phyloP scores from a whole-genome alignment of 768 basidiomycete genomes.

The Suillus subaureus region DNA sequence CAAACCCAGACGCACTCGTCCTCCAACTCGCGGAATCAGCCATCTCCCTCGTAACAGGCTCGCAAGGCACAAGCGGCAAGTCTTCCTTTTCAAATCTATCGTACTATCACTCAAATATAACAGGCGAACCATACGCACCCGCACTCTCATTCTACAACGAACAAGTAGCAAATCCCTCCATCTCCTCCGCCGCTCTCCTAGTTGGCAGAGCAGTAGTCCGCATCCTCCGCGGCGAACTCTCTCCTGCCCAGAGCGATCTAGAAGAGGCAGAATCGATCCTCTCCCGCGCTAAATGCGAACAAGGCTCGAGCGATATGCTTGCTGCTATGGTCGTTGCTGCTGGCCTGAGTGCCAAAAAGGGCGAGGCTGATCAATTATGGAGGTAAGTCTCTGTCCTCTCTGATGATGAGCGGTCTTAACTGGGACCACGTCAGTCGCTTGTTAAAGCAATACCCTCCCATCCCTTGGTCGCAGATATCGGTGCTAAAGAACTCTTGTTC shows the following conservation, averaged over 20 bases:
- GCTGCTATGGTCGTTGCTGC: conserved; percentile 68
- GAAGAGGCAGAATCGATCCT: conserved; percentile 60
- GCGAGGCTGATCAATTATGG: conserved; percentile 70
- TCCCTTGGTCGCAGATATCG: conserved; percentile 68
- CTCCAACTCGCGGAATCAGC: conserved; percentile 88
- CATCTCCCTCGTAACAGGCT: conserved; percentile 74
- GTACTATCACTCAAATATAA: background rate
- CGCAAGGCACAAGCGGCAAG: conserved; percentile 55
- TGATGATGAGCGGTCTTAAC: conserved; percentile 10
- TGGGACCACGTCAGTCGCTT: conserved; percentile 37
- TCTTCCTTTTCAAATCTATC: background rate
- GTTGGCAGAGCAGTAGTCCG: conserved; percentile 81
- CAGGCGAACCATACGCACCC: conserved; percentile 40
- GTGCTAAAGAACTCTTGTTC: conserved; percentile 62
- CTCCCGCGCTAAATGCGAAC: conserved; percentile 43
- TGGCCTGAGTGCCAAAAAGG: conserved; percentile 59
- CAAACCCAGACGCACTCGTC: conserved; percentile 88
- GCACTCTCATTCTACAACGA: conserved; percentile 74
- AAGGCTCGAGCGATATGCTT: conserved; percentile 60
- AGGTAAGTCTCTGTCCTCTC: conserved; percentile 47
- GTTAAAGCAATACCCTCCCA: conserved; percentile 60
- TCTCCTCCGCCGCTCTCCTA: conserved; percentile 72
- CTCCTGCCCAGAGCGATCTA: conserved; percentile 77
- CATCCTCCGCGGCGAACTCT: conserved; percentile 73
- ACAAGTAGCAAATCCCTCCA: conserved; percentile 78